A percentile compares a stretch with the other conserved stretches of the same genome.
phyloP scores from a whole-genome alignment of 108 stramenopile species.

The Fragilariopsis cylindrus region DNA sequence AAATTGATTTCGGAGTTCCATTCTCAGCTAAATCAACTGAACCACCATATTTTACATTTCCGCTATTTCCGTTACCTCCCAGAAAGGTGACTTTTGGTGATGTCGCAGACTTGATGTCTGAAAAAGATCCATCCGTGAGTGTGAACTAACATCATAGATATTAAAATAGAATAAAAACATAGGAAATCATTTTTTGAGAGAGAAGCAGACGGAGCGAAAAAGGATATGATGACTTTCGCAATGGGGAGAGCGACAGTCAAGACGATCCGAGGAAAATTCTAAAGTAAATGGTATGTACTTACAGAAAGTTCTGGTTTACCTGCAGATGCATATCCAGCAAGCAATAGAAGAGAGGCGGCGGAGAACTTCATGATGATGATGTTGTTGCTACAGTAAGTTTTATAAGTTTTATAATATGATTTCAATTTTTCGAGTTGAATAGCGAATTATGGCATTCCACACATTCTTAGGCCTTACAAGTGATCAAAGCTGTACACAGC shows the following conservation, averaged over 20 bases:
- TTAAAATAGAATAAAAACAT: background rate
- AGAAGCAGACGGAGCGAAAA: too few relatives aligned
- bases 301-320: slow-evolving; percentile 40
- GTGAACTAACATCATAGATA: background rate
- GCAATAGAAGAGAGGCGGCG: slow-evolving; percentile 17
- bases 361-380: slow-evolving; percentile 22
- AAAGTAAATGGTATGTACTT: slow-evolving; percentile 17
- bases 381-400: too few relatives aligned
- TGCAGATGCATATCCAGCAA: slow-evolving; percentile 21
- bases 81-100: background rate
- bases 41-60: background rate
- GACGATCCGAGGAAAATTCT: background rate
- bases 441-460: too few relatives aligned
- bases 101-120: background rate
- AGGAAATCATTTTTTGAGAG: too few relatives aligned
- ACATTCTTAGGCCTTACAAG: too few relatives aligned
- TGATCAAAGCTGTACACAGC: too few relatives aligned
- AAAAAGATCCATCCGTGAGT: background rate
- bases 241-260: background rate
- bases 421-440: too few relatives aligned
- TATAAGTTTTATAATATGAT: too few relatives aligned
- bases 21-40: background rate
- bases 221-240: too few relatives aligned
- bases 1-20: background rate
- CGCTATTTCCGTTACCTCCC: background rate